Conservation (phyloP, 306 rosid genomes). For the Cucurbita argyrosperma region DNA sequence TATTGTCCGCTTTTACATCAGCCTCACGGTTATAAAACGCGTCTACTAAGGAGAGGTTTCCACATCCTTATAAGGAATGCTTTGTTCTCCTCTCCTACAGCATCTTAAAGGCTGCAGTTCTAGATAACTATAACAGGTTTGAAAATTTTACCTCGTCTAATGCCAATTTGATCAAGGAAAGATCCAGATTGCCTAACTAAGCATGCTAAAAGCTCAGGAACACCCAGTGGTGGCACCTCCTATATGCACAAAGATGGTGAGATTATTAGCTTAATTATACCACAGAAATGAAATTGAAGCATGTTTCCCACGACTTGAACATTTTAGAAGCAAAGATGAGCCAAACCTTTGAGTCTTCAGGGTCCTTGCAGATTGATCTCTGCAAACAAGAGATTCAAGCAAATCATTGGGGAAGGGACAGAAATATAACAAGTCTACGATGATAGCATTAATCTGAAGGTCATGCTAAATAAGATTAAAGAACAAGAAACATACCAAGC, state of each 20-base stretch:
- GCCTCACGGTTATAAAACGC: too few species aligned
- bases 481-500: conserved; percentile 49
- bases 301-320: neutral
- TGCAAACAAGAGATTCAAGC: conserved; percentile 17
- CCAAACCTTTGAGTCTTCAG: conserved; percentile 69
- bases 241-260: conserved; percentile 16
- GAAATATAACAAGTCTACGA: neutral
- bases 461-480: conserved; percentile 1
- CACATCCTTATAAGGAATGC: too few species aligned
- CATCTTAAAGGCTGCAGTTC: neutral
- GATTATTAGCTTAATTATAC: conserved; percentile 1
- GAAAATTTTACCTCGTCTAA: conserved; percentile 42
- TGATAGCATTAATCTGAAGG: neutral
- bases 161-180: conserved; percentile 86
- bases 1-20: too few species aligned
- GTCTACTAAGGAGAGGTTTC: too few species aligned
- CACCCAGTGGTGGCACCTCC: conserved; percentile 86
- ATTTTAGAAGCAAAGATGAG: neutral
- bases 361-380: conserved; percentile 73
- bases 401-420: neutral
- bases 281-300: neutral
- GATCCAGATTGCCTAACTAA: conserved; percentile 84
- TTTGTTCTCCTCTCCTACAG: too few species aligned
- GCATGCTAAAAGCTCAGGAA: conserved; percentile 84
- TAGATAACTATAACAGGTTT: neutral